Conservation (phyloP, 2,329 filamentous ascomycete species). For the Hymenoscyphus linearis region DNA sequence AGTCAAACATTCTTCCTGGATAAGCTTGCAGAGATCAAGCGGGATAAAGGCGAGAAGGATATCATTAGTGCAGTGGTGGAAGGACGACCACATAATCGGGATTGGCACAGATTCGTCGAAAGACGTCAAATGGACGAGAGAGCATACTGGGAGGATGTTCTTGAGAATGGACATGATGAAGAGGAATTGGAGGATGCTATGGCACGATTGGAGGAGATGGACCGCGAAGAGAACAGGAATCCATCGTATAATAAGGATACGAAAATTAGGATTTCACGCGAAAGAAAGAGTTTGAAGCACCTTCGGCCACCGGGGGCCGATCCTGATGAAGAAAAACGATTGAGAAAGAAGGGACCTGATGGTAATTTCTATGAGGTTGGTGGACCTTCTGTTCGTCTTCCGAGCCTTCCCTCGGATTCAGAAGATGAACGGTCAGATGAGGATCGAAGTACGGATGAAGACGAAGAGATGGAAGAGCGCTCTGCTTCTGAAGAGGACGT, state of each 20-base stretch:
- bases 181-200: not conserved
- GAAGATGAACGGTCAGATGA: not conserved
- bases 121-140: slow-evolving; percentile 20
- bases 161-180: slow-evolving; percentile 7
- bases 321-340: not conserved
- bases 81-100: slow-evolving; percentile 25
- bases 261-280: not conserved
- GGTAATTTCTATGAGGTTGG: not conserved
- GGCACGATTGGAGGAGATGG: slow-evolving; percentile 2
- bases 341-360: not conserved
- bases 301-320: not conserved
- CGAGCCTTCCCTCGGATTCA: not conserved
- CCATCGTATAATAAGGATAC: not conserved
- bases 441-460: not conserved
- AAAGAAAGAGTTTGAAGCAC: not conserved
- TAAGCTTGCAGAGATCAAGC: slow-evolving; percentile 60
- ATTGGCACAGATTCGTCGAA: slow-evolving; percentile 18
- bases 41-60: slow-evolving; percentile 58
- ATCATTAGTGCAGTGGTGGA: slow-evolving; percentile 55
- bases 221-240: not conserved
- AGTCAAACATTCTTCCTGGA: slow-evolving; percentile 55
- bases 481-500: not conserved
- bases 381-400: not conserved
- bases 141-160: slow-evolving; percentile 12
- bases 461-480: not conserved